Conservation (phyloP, 2,329 filamentous ascomycete species). For the Zelopaecilomyces penicillatus region DNA sequence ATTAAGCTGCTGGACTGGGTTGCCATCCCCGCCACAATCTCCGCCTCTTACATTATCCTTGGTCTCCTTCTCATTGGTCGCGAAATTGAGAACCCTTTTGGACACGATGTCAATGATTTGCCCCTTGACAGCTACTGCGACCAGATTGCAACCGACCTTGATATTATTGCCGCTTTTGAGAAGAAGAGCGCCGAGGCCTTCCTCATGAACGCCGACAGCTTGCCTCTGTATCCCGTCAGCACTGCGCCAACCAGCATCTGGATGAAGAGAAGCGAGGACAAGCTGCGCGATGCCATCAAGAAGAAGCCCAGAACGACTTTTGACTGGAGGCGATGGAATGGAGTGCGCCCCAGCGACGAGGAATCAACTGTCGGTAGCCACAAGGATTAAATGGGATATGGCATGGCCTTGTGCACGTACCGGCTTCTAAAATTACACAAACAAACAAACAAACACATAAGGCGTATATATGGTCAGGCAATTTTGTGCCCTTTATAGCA, state of each 20-base stretch:
- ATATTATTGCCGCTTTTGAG: conserved; percentile 56
- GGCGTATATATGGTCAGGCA: too few species aligned
- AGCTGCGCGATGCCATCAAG: conserved; percentile 30
- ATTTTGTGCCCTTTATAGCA: too few species aligned
- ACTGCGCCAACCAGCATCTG: conserved; percentile 28
- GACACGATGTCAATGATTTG: conserved; percentile 74
- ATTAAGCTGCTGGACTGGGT: conserved; percentile 56
- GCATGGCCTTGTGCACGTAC: too few species aligned
- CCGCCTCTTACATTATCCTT: conserved; percentile 73
- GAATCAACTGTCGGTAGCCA: background rate
- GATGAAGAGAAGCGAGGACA: conserved; percentile 33
- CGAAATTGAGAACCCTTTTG: conserved; percentile 82
- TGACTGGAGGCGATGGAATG: conserved; percentile 17
- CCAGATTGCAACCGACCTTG: conserved; percentile 64
- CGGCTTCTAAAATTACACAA: too few species aligned
- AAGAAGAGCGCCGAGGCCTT: conserved; percentile 23
- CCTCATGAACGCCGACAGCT: conserved; percentile 31
- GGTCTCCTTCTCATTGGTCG: conserved; percentile 65
- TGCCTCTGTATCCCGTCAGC: conserved; percentile 49
- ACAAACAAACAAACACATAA: too few species aligned
- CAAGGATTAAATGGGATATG: too few species aligned
- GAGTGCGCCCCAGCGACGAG: conserved; percentile 1
- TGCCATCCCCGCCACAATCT: conserved; percentile 67
- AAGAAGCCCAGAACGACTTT: conserved; percentile 31
- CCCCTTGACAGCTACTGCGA: conserved; percentile 69